Conservation (phyloP, 345 rosid genomes). For the Brassica napus region Da-Ae NC_063434.1:5260001-5260500, state of each 20-base stretch:
- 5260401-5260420: constrained; percentile 52
- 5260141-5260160: constrained; percentile 54
- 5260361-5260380: constrained; percentile 59
- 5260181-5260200: constrained; percentile 53
- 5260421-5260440: constrained; percentile 72
- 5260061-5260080: constrained; percentile 57
- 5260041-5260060: constrained; percentile 39
- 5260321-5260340: constrained; percentile 66
- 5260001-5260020: constrained; percentile 52
- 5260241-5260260: constrained; percentile 55
- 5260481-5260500: constrained; percentile 52
- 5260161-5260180: constrained; percentile 54
- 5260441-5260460: constrained; percentile 80
- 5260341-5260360: constrained; percentile 53
- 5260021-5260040: constrained; percentile 63
- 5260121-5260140: constrained; percentile 70
- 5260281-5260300: constrained; percentile 47
- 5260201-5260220: constrained; percentile 76
- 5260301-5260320: constrained; percentile 59
- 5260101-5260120: constrained; percentile 46
- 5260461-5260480: constrained; percentile 55
- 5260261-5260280: constrained; percentile 55
- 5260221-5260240: constrained; percentile 68
- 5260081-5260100: constrained; percentile 44
- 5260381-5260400: constrained; percentile 49